Conservation (phyloP, 2,329 filamentous ascomycete genomes). For the Pseudodiploospora longispora region DNA sequence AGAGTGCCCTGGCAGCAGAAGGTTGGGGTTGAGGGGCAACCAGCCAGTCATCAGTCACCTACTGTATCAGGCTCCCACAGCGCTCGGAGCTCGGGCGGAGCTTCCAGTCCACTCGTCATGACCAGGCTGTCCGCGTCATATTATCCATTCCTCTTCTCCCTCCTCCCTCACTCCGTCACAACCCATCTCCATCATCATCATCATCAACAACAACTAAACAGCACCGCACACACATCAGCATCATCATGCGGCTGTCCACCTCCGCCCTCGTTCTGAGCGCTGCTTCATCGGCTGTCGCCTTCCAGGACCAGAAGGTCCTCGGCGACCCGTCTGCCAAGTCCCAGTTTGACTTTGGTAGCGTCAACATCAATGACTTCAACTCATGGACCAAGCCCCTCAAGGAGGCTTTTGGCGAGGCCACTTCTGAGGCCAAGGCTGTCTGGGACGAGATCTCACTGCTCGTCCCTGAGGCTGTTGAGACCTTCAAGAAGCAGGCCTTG, state of each 20-base stretch:
- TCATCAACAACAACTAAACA: constrained; percentile 1
- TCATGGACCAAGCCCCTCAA: constrained; percentile 44
- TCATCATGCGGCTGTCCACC: constrained; percentile 70
- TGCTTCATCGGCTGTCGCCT: constrained; percentile 63
- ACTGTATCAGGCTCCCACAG: too few relatives aligned
- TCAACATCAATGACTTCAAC: constrained; percentile 30
- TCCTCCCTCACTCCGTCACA: too few relatives aligned
- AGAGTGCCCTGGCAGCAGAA: too few relatives aligned
- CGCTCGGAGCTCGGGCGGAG: too few relatives aligned
- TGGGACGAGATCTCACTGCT: constrained; percentile 84
- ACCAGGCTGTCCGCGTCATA: too few relatives aligned
- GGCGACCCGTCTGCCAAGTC: constrained; percentile 29
- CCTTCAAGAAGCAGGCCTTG: constrained; percentile 60
- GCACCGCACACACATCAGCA: too few relatives aligned
- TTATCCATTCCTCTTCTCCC: too few relatives aligned
- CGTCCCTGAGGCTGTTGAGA: constrained; percentile 68
- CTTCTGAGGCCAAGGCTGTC: constrained; percentile 65
- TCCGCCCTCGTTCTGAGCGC: constrained; percentile 76
- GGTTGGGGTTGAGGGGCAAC: too few relatives aligned
- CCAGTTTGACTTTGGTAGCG: constrained; percentile 19
- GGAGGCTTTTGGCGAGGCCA: constrained; percentile 53
- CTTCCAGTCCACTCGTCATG: too few relatives aligned
- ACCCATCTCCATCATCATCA: background rate
- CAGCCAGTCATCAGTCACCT: too few relatives aligned
- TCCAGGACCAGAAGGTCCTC: constrained; percentile 64